phyloP scores from a whole-genome alignment of 2,329 filamentous ascomycete species.

The Helicocarpus griseus region DNA sequence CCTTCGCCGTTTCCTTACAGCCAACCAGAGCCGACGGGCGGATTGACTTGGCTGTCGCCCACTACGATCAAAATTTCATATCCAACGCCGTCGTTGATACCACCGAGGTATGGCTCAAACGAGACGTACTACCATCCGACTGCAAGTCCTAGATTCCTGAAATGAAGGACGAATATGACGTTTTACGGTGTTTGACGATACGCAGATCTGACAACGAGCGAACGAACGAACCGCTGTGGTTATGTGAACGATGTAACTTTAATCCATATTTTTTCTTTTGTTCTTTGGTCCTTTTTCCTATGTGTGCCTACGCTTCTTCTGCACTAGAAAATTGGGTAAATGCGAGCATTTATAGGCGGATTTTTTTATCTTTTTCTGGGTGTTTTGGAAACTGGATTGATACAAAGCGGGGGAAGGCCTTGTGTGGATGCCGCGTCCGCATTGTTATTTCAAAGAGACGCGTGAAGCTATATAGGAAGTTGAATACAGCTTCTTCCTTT shows the following conservation, averaged over 20 bases:
- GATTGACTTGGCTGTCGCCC: neutral
- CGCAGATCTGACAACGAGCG: neutral
- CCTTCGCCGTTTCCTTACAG: neutral
- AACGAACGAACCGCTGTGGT: neutral
- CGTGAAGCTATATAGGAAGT: neutral
- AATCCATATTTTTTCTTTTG: neutral
- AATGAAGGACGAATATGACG: neutral
- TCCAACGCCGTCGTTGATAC: neutral
- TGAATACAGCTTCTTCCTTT: too few species aligned
- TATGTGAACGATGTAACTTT: neutral
- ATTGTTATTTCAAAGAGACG: neutral
- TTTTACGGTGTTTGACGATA: neutral
- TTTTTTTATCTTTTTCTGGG: neutral
- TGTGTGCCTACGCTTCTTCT: neutral
- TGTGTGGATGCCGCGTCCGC: neutral
- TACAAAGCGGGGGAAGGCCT: neutral
- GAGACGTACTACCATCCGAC: neutral
- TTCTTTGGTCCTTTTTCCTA: neutral
- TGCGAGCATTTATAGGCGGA: neutral
- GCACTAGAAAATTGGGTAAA: neutral
- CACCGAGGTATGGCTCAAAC: neutral
- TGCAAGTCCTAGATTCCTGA: neutral
- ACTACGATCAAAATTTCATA: neutral
- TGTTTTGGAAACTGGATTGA: too few species aligned
- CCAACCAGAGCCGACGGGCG: neutral